Evolutionary conservation across 768 basidiomycete species (phyloP).

Genomic region (Paxillus ammoniavirescens): DNA sequence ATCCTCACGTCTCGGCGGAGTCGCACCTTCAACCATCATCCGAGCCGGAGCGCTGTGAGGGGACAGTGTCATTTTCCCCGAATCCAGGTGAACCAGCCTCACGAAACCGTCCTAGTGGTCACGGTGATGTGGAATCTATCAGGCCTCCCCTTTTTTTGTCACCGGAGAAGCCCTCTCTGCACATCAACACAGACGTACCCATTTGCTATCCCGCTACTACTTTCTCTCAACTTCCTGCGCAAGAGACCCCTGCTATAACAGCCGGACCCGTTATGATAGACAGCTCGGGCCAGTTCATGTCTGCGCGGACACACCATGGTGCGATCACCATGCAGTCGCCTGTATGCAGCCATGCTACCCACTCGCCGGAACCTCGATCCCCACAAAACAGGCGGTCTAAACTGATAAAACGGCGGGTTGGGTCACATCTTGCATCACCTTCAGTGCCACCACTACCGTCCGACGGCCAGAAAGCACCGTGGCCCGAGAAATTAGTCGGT

Average conservation of each 20-base stretch:
- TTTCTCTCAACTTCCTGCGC: neutral
- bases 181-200: constrained; percentile 1
- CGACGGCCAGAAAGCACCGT: neutral
- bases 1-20: constrained; percentile 16
- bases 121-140: neutral
- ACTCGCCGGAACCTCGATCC: neutral
- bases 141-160: neutral
- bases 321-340: neutral
- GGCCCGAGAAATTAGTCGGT: constrained; percentile 2
- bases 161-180: constrained; percentile 1
- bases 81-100: neutral
- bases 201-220: neutral
- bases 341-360: neutral
- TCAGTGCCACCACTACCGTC: constrained; percentile 1
- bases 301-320: neutral
- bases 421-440: neutral
- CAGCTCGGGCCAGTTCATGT: neutral
- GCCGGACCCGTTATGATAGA: neutral
- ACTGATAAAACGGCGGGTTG: constrained; percentile 3
- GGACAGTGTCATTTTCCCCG: neutral
- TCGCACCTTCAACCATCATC: constrained; percentile 1
- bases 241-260: neutral
- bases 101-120: neutral
- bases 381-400: constrained; percentile 1
- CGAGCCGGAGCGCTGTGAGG: neutral